Percentiles rank a stretch among this genome's conserved stretches.
Evolutionary conservation across 1,284 basidiomycete genomes (phyloP).

Genomic region (Stereum hirsutum): DNA sequence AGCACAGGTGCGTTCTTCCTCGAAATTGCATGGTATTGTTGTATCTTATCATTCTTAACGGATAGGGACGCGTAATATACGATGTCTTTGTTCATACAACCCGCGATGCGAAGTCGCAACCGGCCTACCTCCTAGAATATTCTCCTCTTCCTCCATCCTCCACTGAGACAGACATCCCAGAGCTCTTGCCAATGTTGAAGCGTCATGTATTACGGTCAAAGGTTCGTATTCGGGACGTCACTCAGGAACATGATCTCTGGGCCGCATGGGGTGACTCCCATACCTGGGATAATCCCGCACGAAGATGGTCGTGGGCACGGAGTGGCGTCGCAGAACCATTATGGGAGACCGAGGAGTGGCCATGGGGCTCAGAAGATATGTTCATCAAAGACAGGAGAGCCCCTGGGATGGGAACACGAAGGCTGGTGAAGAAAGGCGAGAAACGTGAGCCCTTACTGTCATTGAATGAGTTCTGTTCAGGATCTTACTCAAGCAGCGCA

Average conservation of each 20-base stretch:
- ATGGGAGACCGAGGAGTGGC: conserved; percentile 45
- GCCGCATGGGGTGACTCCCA: conserved; percentile 47
- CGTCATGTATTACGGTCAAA: conserved; percentile 87
- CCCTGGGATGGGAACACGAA: conserved; percentile 66
- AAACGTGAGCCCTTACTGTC: conserved; percentile 48
- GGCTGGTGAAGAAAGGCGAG: conserved; percentile 63
- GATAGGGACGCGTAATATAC: conserved; percentile 82
- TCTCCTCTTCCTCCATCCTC: conserved; percentile 30
- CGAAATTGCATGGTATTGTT: neutral
- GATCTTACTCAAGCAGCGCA: conserved; percentile 31
- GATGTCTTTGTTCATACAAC: conserved; percentile 81
- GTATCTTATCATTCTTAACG: neutral
- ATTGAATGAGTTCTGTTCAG: conserved; percentile 1
- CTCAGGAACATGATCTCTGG: conserved; percentile 72
- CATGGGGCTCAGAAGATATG: conserved; percentile 50
- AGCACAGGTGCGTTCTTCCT: conserved; percentile 54
- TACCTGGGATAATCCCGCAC: conserved; percentile 21
- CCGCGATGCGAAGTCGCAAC: conserved; percentile 34
- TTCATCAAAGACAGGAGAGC: conserved; percentile 66
- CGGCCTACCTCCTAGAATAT: conserved; percentile 68
- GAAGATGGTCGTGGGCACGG: conserved; percentile 48
- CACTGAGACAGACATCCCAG: conserved; percentile 41
- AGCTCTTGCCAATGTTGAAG: conserved; percentile 62
- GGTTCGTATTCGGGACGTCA: conserved; percentile 75
- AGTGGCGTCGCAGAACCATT: conserved; percentile 64